Base-by-base conservation (phyloP, 495 filamentous ascomycete genomes). In the Xylaria palmicola region DNA sequence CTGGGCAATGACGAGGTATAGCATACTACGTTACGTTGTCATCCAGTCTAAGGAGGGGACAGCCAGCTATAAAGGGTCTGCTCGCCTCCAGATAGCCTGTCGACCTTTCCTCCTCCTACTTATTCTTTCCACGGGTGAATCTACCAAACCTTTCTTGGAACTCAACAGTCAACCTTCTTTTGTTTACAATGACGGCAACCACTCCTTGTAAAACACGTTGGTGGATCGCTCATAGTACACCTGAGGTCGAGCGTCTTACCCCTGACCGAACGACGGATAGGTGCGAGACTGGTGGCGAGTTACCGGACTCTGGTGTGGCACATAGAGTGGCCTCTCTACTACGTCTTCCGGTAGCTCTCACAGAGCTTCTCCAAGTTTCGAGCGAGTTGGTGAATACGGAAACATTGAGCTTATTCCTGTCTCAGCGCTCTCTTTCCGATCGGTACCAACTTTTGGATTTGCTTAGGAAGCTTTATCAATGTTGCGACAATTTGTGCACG, bases 1-100 rank as follows among this genome's bases (percentile, higher is more conserved):
- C 47, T 50, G 15, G 27, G 27, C 22, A 50, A 50, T 50, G 26
- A 50, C 47, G 13, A 50, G 47, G 13, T 27, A 50, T 50, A 15
- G 13, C 47, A 50, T 50, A 15, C 47, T 50, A 50, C 47, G 26
- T 50, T 15, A n/a, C n/a, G n/a, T n/a, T n/a, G n/a, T n/a, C n/a
- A n/a, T n/a, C n/a, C n/a, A n/a, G n/a, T n/a, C n/a, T n/a, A n/a
- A n/a, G n/a, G n/a, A n/a, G n/a, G n/a, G n/a, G n/a, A n/a, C n/a
- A n/a, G n/a, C n/a, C n/a, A n/a, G 32, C 32, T 36, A 36, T 36
- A 36, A 36, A 36, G 32, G 6, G 32, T 12, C 32, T 36, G 32
- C 32, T 12, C 12, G 6, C 32, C 32, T 36, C 32, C 12, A 36
- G 32, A 36, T 36, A 36, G 12, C 12, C 6, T 36, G 32, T 36